Base-by-base conservation (phyloP, 352 stramenopile genomes). In the Phytophthora crassamura region DNA sequence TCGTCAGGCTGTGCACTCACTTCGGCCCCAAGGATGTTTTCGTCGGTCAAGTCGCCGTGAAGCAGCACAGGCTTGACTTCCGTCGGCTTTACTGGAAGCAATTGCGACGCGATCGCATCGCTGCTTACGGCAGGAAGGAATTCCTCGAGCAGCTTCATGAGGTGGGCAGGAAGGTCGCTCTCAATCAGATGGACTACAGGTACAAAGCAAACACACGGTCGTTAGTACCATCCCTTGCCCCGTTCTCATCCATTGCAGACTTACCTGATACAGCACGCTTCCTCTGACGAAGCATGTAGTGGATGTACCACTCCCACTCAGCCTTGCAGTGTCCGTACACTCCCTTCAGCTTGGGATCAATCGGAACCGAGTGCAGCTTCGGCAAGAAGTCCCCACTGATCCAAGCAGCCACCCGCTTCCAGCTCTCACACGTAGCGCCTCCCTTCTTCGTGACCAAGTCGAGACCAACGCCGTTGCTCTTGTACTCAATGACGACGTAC, bases 31-130 rank as follows among this genome's bases (percentile, higher is more conserved):
- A 96, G 66, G 34, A 96, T 83, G 50, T 96, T 96, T 51, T 96
- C 88, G 30, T 92, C 79, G n/a, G 88, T 96, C 25, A 96, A 59
- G 46, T 96, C 88, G 34, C 86, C 84, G 49, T 96, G 88, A 18
- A 96, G 69, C 15, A 95, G 68, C 53, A 91, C 82, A 34, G 86
- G 83, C 1, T 69, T 68, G 1, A 59, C 32, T 14, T 70, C 56
- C 1, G 18, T 59, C 1, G 45, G 42, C 5, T 56, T 71, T 3
- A 61, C 57, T 7, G 86, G 86, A 22, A 93, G 71, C 41, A 92
- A 35, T 25, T 73, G 25, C 7, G 48, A 57, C 1, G 69, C 55
- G 15, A 91, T 74, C 11, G 53, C 64, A 10, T 74, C 64, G 2
- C 20, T 18, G n/a, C 53, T 69, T 14, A 59, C 68, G 28, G 36